Conservation (phyloP, 495 filamentous ascomycete species). For the Ascobolus immersus region DNA sequence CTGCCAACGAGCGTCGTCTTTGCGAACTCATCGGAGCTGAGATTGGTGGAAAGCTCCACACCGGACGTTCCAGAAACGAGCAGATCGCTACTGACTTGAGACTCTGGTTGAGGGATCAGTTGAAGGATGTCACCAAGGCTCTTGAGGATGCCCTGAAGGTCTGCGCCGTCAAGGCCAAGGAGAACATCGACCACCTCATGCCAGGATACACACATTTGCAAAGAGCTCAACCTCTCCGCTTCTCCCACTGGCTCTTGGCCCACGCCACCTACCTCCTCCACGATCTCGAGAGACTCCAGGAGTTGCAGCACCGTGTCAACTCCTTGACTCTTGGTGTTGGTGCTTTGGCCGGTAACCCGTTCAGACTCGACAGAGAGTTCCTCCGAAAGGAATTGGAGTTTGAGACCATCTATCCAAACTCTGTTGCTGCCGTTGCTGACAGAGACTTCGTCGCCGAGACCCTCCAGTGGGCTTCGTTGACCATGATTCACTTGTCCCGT, state of each 20-base stretch:
- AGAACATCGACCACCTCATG: conserved; percentile 43
- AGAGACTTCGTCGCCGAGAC: conserved; percentile 78
- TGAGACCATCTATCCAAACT: conserved; percentile 56
- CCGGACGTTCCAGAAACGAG: conserved; percentile 75
- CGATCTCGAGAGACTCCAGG: conserved; percentile 57
- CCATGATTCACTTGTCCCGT: conserved; percentile 69
- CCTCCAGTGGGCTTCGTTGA: conserved; percentile 64
- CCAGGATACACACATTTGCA: conserved; percentile 79
- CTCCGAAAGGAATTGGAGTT: conserved; percentile 82
- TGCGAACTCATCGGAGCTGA: conserved; percentile 73
- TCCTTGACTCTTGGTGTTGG: conserved; percentile 57
- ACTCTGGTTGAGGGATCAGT: conserved; percentile 61
- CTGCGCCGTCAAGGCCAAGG: conserved; percentile 46
- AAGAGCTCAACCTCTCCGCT: conserved; percentile 70
- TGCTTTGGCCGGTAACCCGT: conserved; percentile 77
- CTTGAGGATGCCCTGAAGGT: conserved; percentile 47
- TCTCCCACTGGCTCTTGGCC: conserved; percentile 65
- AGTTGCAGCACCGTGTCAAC: conserved; percentile 53
- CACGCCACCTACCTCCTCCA: conserved; percentile 50
- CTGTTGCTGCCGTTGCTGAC: conserved; percentile 57
- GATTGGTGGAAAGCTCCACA: conserved; percentile 78
- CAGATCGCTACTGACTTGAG: conserved; percentile 88
- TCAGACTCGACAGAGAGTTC: conserved; percentile 64
- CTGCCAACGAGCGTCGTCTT: conserved; percentile 74
- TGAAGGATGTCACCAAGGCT: conserved; percentile 42